A percentile compares a stretch with the other conserved stretches of the same genome.
Evolutionary conservation across 495 filamentous ascomycete genomes (phyloP).

Genomic region (Xylaria bambusicola): DNA sequence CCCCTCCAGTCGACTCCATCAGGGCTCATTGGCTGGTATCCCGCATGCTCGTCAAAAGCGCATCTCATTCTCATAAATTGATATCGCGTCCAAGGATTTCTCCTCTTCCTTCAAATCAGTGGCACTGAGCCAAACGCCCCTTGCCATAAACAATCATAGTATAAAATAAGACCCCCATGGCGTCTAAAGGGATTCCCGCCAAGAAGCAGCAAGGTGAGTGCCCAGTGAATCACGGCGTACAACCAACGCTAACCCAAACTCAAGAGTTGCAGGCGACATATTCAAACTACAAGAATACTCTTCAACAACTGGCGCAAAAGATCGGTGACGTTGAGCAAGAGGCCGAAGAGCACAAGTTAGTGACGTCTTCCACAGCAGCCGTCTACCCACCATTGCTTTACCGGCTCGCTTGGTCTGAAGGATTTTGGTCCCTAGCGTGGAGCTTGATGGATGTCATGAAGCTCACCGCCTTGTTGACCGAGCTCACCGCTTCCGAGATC

Average conservation of each 20-base stretch:
- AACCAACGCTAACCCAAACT: constrained; percentile 25
- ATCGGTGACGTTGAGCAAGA: constrained; percentile 98
- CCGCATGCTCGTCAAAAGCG: constrained; percentile 7
- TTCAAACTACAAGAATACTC: constrained; percentile 89
- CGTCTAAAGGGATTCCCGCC: constrained; percentile 45
- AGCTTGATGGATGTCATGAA: constrained; percentile 25
- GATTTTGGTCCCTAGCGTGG: constrained; percentile 24
- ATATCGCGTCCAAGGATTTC: neutral
- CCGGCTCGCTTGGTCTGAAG: constrained; percentile 19
- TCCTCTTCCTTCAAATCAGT: neutral
- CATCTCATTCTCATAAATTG: constrained; percentile 9
- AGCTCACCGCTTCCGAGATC: constrained; percentile 39
- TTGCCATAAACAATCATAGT: no score
- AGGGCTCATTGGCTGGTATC: constrained; percentile 8
- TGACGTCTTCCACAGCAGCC: constrained; percentile 19
- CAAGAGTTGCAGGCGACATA: constrained; percentile 93
- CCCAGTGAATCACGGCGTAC: neutral
- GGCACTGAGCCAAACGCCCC: no score
- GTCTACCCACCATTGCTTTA: constrained; percentile 26
- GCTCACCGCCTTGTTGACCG: constrained; percentile 31
- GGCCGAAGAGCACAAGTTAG: constrained; percentile 96
- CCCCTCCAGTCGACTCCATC: constrained; percentile 22
- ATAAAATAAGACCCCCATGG: no score
- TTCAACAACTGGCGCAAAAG: constrained; percentile 92
- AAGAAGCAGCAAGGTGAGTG: constrained; percentile 84